Evolutionary conservation across 1,139 yeast species (phyloP).

Genomic region (Magnusiomyces fungicola): DNA sequence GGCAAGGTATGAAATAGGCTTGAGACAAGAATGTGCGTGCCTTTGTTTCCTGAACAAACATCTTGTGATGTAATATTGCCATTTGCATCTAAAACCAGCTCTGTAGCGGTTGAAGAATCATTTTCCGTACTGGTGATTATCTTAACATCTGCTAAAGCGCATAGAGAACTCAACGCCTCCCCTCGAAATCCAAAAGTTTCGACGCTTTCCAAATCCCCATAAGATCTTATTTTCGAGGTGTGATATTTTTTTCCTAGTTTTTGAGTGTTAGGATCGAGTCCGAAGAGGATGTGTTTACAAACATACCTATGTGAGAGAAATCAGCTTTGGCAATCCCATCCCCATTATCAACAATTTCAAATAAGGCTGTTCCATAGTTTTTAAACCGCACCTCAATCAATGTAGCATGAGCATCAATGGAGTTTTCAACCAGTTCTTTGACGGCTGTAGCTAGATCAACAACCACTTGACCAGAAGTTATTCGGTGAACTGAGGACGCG

Average conservation of each 20-base stretch:
- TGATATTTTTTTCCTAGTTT: conserved; percentile 51
- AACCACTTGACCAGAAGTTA: conserved; percentile 92
- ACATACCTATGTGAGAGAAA: conserved; percentile 43
- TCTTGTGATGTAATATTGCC: conserved; percentile 44
- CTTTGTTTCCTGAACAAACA: conserved; percentile 36
- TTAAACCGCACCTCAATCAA: conserved; percentile 58
- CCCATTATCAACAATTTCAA: conserved; percentile 75
- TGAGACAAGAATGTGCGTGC: conserved; percentile 46
- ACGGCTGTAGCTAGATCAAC: conserved; percentile 67
- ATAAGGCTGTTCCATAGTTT: conserved; percentile 67
- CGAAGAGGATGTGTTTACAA: background rate
- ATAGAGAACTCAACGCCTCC: conserved; percentile 31
- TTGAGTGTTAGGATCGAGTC: background rate
- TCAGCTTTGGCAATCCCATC: conserved; percentile 58
- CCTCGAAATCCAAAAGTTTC: conserved; percentile 38
- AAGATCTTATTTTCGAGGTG: conserved; percentile 66
- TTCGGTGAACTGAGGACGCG: conserved; percentile 50
- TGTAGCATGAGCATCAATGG: conserved; percentile 70
- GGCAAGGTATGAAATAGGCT: conserved; percentile 53
- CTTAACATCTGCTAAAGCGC: conserved; percentile 36
- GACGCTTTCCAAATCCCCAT: conserved; percentile 45
- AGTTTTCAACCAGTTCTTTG: conserved; percentile 81
- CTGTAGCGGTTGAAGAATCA: conserved; percentile 51
- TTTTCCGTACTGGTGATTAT: conserved; percentile 49
- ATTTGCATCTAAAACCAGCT: conserved; percentile 43